Evolutionary conservation across 192 early-diverging fungal genomes (phyloP), one percentile per base, ranked within the genome.

Genomic region (Phlyctochytrium bullatum): DNA sequence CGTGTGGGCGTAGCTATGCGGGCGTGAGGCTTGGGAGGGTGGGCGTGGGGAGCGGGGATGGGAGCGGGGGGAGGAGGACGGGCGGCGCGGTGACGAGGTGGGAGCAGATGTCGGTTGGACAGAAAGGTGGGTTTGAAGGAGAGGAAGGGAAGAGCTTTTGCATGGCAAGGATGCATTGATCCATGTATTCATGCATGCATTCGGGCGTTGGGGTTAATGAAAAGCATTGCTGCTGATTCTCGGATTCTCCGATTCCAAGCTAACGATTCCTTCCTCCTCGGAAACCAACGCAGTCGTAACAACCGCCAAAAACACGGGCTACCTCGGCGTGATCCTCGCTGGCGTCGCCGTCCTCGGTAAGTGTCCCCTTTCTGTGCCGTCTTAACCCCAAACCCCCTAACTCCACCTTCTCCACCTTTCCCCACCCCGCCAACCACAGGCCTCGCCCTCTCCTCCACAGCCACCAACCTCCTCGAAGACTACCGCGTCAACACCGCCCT

Each of bases 241-340:
- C n/a, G n/a, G n/a, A n/a, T n/a, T n/a, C n/a, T n/a, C n/a, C n/a
- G 40, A 20, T 47, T 14, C 20, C 40, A 47, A 14, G 40, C 20
- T 20, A 47, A 14, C 40, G 40, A 14, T 47, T 6, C 40, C 40
- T 20, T 47, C 6, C 6, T 47, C 40, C 40, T 47, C 20, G 6
- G 40, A 6, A 47, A 47, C 10, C 20, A 47, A 47, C 20, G 10
- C 40, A 47, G 40, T 50, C 40, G n/a, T 14, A n/a, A 50, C 40
- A 28, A 57, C 54, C 12, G 27, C 54, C 12, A 57, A 57, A 25
- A 57, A 57, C 54, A 57, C 54, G 4, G 54, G 54, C 16, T 57
- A 57, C 27, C 54, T 57, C 14, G 54, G 54, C 12, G 54, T 57
- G 54, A 57, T 57, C 54, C 6, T 57, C 12, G 12, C 6, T 28